Base-by-base conservation (phyloP, 345 rosid genomes). In the Theobroma cacao region DNA sequence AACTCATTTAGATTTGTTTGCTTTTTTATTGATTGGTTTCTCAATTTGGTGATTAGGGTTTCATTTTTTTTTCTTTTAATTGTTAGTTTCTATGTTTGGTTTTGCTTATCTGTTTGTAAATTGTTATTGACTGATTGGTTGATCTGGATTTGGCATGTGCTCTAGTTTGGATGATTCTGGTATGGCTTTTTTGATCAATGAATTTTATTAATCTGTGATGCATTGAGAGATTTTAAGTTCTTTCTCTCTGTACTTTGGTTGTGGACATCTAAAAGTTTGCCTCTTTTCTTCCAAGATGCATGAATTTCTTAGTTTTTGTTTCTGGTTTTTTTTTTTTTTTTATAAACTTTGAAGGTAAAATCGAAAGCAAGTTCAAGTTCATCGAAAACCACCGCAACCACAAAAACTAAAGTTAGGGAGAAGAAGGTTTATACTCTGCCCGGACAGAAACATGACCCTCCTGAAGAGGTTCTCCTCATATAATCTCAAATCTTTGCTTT, bases 381-480 rank as follows among this genome's bases (percentile, higher is more conserved):
- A 22, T 86, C 92, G 3, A 92, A 85, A 72, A 80, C 90, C 18
- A 81, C 78, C 1, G 67, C 69, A 10, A 87, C 87, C 50, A 88
- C 90, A 43, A 85, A 86, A 28, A 79, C 84, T 45, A 94, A 77
- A 85, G 91, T 79, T 67, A 91, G 92, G 77, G 95, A 90, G 93
- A 96, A 94, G 93, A 96, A 92, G 82, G 95, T 92, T 70, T 96
- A 74, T 85, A 88, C 89, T 65, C 89, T 92, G 88, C 53, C 92
- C 2, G 98, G 99, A 74, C 99, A 96, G 81, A 96, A 87, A 67
- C 89, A 47, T 67, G 98, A 96, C 87, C 91, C 89, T 72, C 99
- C 98, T 34, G 95, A 90, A 87, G 97, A 92, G 99, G 98, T 94
- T 81, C 50, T 53, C 48, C 22, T 26, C 48, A 50, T 77, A 12